A percentile compares a stretch with the other conserved stretches of the same genome.
Evolutionary conservation across 306 rosid genomes (phyloP).

Genomic region (Vigna nakashimae): DNA sequence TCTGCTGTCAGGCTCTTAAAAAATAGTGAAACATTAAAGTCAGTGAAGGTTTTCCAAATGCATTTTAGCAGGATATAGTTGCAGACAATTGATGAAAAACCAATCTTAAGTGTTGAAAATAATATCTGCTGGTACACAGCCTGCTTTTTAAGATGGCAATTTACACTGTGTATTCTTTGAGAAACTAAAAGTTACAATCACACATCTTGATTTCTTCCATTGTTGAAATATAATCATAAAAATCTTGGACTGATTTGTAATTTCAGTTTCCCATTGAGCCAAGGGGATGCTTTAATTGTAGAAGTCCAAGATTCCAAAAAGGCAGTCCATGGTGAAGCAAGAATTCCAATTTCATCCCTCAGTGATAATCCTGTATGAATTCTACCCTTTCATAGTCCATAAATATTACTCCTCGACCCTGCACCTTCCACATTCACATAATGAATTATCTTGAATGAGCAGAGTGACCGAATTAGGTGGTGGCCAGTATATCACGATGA

Average conservation of each 20-base stretch:
- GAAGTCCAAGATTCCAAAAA: slow-evolving; percentile 80
- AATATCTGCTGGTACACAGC: neutral
- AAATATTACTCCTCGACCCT: slow-evolving; percentile 18
- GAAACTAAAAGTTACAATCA: neutral
- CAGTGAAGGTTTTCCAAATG: slow-evolving; percentile 19
- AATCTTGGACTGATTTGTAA: slow-evolving; percentile 38
- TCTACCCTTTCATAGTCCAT: slow-evolving; percentile 15
- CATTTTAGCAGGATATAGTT: slow-evolving; percentile 22
- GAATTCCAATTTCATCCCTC: slow-evolving; percentile 82
- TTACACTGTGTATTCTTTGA: slow-evolving; percentile 17
- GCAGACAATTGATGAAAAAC: slow-evolving; percentile 14
- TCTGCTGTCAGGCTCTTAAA: slow-evolving; percentile 32
- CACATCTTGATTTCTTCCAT: slow-evolving; percentile 32
- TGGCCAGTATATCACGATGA: slow-evolving; percentile 93
- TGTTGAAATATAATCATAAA: slow-evolving; percentile 20
- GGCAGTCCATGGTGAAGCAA: slow-evolving; percentile 77
- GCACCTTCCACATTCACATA: slow-evolving; percentile 21
- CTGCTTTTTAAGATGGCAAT: neutral
- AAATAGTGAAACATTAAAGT: slow-evolving; percentile 29
- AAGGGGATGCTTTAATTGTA: slow-evolving; percentile 82
- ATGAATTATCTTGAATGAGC: slow-evolving; percentile 44
- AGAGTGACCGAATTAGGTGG: slow-evolving; percentile 88
- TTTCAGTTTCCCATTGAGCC: slow-evolving; percentile 94
- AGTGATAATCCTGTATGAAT: slow-evolving; percentile 71
- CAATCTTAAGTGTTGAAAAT: slow-evolving; percentile 23